A percentile compares a stretch with the other conserved stretches of the same genome.
These are phyloP conservation scores for Ploettnerulaceae sp. DNA, from an alignment of 2,329 filamentous ascomycete species.

Conservation along the genomic window DNA sequence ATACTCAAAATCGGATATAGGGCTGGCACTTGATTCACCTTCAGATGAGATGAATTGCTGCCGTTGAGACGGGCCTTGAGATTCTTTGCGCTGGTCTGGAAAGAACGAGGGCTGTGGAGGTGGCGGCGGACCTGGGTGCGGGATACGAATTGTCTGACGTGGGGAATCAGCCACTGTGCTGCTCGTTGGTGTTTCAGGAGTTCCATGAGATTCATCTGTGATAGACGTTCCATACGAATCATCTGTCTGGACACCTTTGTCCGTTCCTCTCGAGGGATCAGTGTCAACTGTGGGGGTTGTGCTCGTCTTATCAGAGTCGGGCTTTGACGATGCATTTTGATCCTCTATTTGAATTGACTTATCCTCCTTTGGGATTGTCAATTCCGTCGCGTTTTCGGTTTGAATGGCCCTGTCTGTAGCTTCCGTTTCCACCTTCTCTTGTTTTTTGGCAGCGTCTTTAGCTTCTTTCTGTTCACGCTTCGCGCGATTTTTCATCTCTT, in stretches of 20 bases:
- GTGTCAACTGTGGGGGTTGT: neutral
- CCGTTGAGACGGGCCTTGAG: conserved; percentile 26
- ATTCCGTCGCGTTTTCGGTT: conserved; percentile 22
- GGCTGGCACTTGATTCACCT: conserved; percentile 54
- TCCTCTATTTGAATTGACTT: conserved; percentile 29
- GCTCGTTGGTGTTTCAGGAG: conserved; percentile 25
- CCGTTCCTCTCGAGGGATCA: conserved; percentile 15
- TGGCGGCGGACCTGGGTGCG: conserved; percentile 12
- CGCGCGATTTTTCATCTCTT: conserved; percentile 39
- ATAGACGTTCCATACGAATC: conserved; percentile 8
- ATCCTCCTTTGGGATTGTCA: conserved; percentile 17
- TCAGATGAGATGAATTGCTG: conserved; percentile 36
- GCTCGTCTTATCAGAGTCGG: conserved; percentile 5
- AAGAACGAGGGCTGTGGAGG: conserved; percentile 15
- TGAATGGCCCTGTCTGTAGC: conserved; percentile 27
- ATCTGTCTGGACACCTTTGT: conserved; percentile 28
- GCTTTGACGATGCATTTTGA: neutral
- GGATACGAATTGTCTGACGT: conserved; percentile 2
- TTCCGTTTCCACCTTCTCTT: conserved; percentile 36
- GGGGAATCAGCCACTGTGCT: conserved; percentile 15
- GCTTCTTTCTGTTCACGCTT: conserved; percentile 36
- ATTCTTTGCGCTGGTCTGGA: neutral
- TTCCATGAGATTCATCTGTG: conserved; percentile 20
- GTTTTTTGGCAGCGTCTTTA: conserved; percentile 40
- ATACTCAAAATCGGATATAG: conserved; percentile 54